Base-by-base conservation (phyloP, 768 basidiomycete species). In the Boletus rubropictus region DNA sequence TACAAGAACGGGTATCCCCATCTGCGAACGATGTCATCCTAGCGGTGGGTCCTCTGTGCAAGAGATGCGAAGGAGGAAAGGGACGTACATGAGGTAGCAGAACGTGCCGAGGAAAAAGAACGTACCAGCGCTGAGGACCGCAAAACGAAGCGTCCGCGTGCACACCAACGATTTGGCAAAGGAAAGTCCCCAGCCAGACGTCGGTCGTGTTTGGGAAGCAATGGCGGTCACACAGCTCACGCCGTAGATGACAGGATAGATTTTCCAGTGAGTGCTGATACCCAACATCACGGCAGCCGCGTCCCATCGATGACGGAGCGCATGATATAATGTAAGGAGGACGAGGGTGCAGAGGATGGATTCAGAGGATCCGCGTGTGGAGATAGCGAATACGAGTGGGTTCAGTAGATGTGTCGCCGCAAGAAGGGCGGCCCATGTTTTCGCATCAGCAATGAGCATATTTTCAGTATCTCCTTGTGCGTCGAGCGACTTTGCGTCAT, bases 351-450 rank as follows among this genome's bases (percentile, higher is more conserved):
- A 82, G 14, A 98, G 80, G 15, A 96, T 70, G 3, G 90, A 82
- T 65, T 99, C 96, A 4, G 95, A 94, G 15, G 92, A 97, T 7
- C 96, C 96, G 15, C 96, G 84, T 0, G 96, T 98, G 7, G 94
- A 96, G 57, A 99, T 97, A 53, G 92, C 86, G 65, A 96, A 88
- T 2, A 95, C 86, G 56, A 99, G 78, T 0, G 96, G 96, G 68
- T 94, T 97, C 49, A 98, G 75, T 3, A 98, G 82, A 71, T 97
- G 90, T 3, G 86, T 58, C 0, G 79, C 70, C 29, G 79, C 78
- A 54, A 81, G 81, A n/a, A 82, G 54, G 2, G 77, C 74, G 5
- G 86, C 82, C 50, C 67, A 58, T 28, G 44, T 24, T 7, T 46
- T 46, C 29, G 28, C 27, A n/a, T 48, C 32, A 14, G 21, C 21